phyloP scores from a whole-genome alignment of 805 yeast species.

The Jamesozyma jinghongensis region DNA sequence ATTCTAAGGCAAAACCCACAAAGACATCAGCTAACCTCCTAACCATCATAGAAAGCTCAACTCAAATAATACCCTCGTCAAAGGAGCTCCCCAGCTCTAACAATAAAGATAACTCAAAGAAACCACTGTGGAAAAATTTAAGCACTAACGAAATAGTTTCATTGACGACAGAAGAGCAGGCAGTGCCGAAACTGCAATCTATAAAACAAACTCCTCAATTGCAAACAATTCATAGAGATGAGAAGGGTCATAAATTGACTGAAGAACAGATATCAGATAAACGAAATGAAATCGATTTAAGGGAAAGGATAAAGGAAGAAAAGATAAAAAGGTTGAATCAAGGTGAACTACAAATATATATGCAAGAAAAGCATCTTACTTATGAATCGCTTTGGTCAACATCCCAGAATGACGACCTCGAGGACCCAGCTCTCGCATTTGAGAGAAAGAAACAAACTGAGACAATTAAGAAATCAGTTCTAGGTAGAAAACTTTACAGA shows the following conservation, averaged over 20 bases:
- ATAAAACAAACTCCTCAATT: background rate
- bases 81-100: background rate
- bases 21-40: conserved; percentile 7
- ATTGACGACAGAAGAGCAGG: conserved; percentile 2
- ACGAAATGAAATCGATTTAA: conserved; percentile 21
- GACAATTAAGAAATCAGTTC: conserved; percentile 9
- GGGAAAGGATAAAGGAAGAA: conserved; percentile 23
- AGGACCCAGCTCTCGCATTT: conserved; percentile 58
- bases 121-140: conserved; percentile 23
- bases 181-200: background rate
- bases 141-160: conserved; percentile 18
- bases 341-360: conserved; percentile 29
- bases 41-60: conserved; percentile 15
- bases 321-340: conserved; percentile 33
- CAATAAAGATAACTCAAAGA: background rate
- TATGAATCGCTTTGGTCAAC: conserved; percentile 1
- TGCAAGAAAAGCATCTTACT: conserved; percentile 9
- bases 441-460: conserved; percentile 8
- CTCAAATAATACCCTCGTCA: conserved; percentile 8
- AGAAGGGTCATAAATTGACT: conserved; percentile 44
- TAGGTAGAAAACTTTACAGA: conserved; percentile 48
- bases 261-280: conserved; percentile 11
- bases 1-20: conserved; percentile 14
- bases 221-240: conserved; percentile 50
- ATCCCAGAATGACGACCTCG: conserved; percentile 23